phyloP scores from a whole-genome alignment of 805 yeast species.

The Scheffersomyces stipitis region DNA sequence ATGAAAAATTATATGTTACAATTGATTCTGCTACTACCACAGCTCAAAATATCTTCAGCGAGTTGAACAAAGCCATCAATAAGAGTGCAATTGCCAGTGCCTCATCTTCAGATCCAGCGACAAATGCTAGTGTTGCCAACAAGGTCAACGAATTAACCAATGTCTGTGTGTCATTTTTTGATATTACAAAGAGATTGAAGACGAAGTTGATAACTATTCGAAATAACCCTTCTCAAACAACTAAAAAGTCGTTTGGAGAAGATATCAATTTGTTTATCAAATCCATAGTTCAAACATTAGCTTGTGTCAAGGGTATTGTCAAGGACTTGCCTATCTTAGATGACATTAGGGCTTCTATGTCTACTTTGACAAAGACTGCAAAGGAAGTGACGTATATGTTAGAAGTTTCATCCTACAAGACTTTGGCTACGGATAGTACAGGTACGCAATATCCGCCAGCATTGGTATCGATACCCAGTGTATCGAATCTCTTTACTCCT shows the following conservation, averaged over 20 bases:
- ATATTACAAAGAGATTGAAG: constrained; percentile 68
- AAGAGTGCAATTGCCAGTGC: constrained; percentile 58
- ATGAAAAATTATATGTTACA: constrained; percentile 64
- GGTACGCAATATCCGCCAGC: constrained; percentile 17
- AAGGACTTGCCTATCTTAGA: constrained; percentile 76
- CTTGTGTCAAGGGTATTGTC: constrained; percentile 80
- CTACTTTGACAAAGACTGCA: constrained; percentile 80
- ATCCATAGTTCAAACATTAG: constrained; percentile 79
- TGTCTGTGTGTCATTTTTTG: constrained; percentile 78
- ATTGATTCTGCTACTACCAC: constrained; percentile 61
- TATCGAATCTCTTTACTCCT: constrained; percentile 33
- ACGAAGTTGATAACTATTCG: constrained; percentile 52
- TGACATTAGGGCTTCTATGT: constrained; percentile 77
- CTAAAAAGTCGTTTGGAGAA: constrained; percentile 75
- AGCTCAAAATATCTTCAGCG: constrained; percentile 77
- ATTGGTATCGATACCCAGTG: constrained; percentile 30
- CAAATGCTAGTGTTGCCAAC: constrained; percentile 48
- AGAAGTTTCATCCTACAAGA: constrained; percentile 48
- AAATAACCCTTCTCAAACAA: constrained; percentile 45
- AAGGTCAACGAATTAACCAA: constrained; percentile 76
- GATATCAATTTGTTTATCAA: constrained; percentile 79
- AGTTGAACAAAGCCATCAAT: constrained; percentile 65
- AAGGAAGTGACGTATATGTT: constrained; percentile 88
- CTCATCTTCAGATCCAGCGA: constrained; percentile 16
- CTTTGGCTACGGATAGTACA: constrained; percentile 23